A percentile compares a stretch with the other conserved stretches of the same genome.
Conservation (phyloP, 345 rosid species). For the Populus davidiana region DNA sequence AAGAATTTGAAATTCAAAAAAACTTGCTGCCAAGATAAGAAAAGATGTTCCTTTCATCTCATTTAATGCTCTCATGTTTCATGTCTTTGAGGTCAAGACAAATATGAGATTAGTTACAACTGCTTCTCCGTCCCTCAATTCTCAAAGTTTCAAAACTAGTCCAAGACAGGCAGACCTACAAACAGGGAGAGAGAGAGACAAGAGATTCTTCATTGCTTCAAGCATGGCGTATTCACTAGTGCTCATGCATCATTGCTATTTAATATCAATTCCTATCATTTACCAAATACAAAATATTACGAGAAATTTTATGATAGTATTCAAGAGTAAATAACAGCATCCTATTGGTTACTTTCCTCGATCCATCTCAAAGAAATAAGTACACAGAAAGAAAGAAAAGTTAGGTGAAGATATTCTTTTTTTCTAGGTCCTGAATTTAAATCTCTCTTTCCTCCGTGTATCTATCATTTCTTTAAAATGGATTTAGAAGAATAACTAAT, state of each 20-base stretch:
- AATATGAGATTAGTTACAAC: constrained; percentile 1
- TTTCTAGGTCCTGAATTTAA: too few relatives aligned
- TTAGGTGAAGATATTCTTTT: too few relatives aligned
- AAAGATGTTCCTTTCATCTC: neutral
- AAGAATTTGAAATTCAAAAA: neutral
- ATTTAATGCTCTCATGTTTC: neutral
- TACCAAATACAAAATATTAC: neutral
- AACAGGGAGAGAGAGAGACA: neutral
- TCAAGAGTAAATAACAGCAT: too few relatives aligned
- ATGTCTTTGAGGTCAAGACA: constrained; percentile 14
- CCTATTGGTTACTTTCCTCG: too few relatives aligned
- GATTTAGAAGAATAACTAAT: too few relatives aligned
- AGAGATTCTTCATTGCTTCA: constrained; percentile 17
- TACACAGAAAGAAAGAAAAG: too few relatives aligned
- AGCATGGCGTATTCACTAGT: constrained; percentile 13
- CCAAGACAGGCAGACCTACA: neutral
- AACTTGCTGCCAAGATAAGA: neutral
- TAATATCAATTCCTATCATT: constrained; percentile 17
- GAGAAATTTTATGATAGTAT: too few relatives aligned
- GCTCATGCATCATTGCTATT: neutral
- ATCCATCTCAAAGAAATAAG: too few relatives aligned
- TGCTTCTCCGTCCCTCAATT: neutral
- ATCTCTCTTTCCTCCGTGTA: too few relatives aligned
- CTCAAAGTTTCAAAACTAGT: neutral
- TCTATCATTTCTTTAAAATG: too few relatives aligned